These are phyloP conservation scores for Botryotinia globosa DNA, from an alignment of 2,329 filamentous ascomycete genomes.

Conservation along the genomic window DNA sequence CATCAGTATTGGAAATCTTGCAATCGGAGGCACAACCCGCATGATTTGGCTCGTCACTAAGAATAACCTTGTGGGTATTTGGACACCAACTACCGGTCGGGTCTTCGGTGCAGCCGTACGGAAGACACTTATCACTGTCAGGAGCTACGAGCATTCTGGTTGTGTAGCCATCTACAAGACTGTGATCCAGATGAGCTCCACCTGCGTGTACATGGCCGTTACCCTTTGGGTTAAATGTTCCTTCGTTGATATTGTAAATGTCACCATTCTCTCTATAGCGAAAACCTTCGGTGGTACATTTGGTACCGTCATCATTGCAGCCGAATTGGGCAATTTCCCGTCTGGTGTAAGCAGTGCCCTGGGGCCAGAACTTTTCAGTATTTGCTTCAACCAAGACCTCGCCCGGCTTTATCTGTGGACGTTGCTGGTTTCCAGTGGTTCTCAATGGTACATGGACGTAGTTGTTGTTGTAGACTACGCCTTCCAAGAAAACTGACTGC, in stretches of 20 bases:
- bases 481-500: neutral
- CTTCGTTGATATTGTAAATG: conserved; percentile 1
- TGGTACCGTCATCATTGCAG: neutral
- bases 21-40: neutral
- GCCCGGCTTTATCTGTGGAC: neutral
- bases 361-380: neutral
- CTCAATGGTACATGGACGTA: neutral
- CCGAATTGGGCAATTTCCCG: neutral
- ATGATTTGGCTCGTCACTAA: neutral
- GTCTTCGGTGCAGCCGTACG: neutral
- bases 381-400: neutral
- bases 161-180: neutral
- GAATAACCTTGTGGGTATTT: neutral
- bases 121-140: neutral
- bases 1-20: neutral
- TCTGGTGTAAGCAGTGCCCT: neutral
- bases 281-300: neutral
- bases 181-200: conserved; percentile 1
- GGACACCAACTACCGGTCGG: neutral
- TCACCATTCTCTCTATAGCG: neutral
- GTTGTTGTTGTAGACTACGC: neutral
- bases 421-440: neutral
- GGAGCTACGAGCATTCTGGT: neutral
- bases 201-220: neutral
- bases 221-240: neutral